Conservation (phyloP, 1,284 basidiomycete species). For the Apiotrichum veenhuisii region DNA sequence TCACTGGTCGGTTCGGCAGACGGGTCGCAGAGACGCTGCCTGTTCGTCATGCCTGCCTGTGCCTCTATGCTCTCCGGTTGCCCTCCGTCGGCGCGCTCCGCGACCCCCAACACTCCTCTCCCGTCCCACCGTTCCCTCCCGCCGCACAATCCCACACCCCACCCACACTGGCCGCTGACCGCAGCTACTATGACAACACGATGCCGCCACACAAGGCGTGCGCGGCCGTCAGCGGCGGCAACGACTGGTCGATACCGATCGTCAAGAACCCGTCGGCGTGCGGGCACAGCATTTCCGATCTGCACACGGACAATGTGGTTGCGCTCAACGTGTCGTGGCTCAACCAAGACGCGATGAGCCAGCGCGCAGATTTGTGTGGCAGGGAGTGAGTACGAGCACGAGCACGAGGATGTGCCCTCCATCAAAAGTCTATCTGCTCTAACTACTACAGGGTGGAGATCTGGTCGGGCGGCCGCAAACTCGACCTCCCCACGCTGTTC, state of each 20-base stretch:
- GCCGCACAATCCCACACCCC: background rate
- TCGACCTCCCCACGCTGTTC: slow-evolving; percentile 8
- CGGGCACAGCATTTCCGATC: slow-evolving; percentile 7
- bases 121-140: background rate
- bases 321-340: slow-evolving; percentile 20
- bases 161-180: background rate
- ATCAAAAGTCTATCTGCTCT: no score
- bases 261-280: slow-evolving; percentile 12
- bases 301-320: slow-evolving; percentile 12
- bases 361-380: slow-evolving; percentile 12
- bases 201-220: slow-evolving; percentile 4
- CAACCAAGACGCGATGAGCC: slow-evolving; percentile 1
- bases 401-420: no score
- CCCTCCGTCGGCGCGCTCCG: no score
- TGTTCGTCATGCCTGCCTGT: no score
- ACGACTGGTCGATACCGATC: slow-evolving; percentile 8
- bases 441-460: slow-evolving; percentile 18
- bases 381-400: slow-evolving; percentile 16
- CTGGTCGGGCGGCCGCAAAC: slow-evolving; percentile 1
- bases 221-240: slow-evolving; percentile 5
- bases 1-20: no score
- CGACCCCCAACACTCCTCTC: background rate
- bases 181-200: slow-evolving; percentile 20
- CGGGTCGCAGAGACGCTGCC: no score
- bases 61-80: no score